Percentiles rank a stretch among this genome's conserved stretches.
Evolutionary conservation across 768 basidiomycete genomes (phyloP).

Genomic region (Phanerodontia chrysosporium): DNA sequence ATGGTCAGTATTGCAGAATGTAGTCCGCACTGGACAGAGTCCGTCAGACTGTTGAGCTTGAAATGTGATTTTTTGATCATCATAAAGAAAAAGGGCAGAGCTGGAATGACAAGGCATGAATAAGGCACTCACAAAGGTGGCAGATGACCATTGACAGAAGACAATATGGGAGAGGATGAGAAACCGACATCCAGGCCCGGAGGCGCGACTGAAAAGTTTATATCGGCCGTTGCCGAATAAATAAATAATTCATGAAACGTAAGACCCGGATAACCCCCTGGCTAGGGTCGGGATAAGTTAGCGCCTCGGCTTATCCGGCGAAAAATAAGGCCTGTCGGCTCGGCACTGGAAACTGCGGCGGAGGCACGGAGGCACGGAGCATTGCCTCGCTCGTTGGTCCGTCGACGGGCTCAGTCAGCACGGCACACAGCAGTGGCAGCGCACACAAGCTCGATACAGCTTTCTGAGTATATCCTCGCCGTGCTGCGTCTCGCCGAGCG

Average conservation of each 20-base stretch:
- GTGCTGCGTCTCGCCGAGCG: background rate
- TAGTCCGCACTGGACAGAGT: slow-evolving; percentile 37
- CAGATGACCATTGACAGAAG: background rate
- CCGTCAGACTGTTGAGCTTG: slow-evolving; percentile 50
- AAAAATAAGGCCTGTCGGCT: background rate
- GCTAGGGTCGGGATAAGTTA: background rate
- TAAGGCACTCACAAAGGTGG: background rate
- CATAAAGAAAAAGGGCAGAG: slow-evolving; percentile 16
- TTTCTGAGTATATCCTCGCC: background rate
- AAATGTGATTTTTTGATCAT: slow-evolving; percentile 38
- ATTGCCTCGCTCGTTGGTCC: background rate
- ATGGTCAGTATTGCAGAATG: slow-evolving; percentile 41
- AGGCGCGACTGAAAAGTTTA: background rate
- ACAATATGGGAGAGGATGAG: background rate
- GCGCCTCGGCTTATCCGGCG: background rate
- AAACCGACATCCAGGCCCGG: background rate
- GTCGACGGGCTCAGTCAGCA: background rate
- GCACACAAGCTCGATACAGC: background rate
- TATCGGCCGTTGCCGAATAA: background rate
- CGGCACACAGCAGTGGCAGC: background rate
- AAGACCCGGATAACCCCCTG: background rate
- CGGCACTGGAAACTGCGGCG: background rate
- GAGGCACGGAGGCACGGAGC: background rate
- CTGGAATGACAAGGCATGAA: background rate
- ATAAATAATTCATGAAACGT: background rate